Evolutionary conservation across 2,329 filamentous ascomycete species (phyloP), one percentile per base, ranked within the genome.

Genomic region (Keithomyces neogunnii): DNA sequence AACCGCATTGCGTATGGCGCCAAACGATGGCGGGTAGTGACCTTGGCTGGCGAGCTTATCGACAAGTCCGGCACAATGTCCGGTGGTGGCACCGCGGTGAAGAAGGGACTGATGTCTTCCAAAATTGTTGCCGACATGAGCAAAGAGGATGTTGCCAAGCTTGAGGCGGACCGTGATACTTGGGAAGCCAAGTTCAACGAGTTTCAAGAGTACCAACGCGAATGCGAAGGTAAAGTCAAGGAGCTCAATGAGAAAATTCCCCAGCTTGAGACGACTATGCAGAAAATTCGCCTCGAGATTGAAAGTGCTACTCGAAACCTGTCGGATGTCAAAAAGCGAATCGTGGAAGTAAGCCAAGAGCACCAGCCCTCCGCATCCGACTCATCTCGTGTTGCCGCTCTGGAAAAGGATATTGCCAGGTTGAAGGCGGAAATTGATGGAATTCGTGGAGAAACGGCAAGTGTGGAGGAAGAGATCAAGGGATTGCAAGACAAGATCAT

Each of bases 31-130:
- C 85, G 93, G 57, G 93, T 99, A 3, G 93, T 99, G 40, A 99
- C 93, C 0, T 80, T 99, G 2, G 89, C 91, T 54, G 93, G 93
- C 47, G 91, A 96, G 67, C 78, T 99, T 49, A 97, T 99, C 59
- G 93, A 99, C 72, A 95, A 95, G 66, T 96, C 92, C 1, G 93
- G 93, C 76, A 97, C 93, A 36, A 97, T 99, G 93, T 96, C 89
- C 53, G 93, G 93, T 74, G 93, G 93, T 76, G 93, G 93, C 51
- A 92, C 82, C 45, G 88, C 88, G 13, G 88, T 93, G 51, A 91
- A 92, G 60, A 89, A 85, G 63, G 95, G 95, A 1, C 83, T 90
- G 52, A 99, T 99, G 95, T 97, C 92, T 0, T 95, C 91, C 9
- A 97, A 96, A 69, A 83, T 95, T 45, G 85, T 88, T n/a, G 81